Evolutionary conservation across 305 asterid species (phyloP).

Genomic region (Fraxinus platypoda): DNA sequence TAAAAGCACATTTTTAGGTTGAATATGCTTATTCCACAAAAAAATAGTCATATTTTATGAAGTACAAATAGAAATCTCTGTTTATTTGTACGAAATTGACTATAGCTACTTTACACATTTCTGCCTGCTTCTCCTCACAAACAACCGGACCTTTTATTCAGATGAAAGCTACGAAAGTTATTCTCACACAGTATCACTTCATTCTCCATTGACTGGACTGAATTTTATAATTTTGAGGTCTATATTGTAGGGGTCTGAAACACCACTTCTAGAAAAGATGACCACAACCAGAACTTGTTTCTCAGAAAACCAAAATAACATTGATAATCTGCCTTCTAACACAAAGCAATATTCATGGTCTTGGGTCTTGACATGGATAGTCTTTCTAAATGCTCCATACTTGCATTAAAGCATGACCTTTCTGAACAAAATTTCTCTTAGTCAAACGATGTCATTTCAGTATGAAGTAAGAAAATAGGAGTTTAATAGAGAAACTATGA

Average conservation of each 20-base stretch:
- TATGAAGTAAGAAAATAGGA: not conserved
- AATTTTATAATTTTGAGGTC: not conserved
- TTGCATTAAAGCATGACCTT: not conserved
- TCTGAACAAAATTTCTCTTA: conserved; percentile 1
- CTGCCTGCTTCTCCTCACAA: not conserved
- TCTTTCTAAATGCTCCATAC: conserved; percentile 2
- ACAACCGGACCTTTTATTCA: not conserved
- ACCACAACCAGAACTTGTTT: not conserved
- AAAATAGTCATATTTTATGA: not conserved
- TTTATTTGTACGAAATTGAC: not conserved
- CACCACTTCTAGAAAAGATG: not conserved
- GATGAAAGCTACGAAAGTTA: not conserved
- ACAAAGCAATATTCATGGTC: not conserved
- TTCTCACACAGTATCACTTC: not conserved
- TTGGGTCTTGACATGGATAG: not conserved
- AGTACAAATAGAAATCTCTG: not conserved
- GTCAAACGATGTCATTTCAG: not conserved
- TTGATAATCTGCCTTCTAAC: not conserved
- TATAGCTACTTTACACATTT: not conserved
- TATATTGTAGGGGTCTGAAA: not conserved
- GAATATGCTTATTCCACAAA: not conserved
- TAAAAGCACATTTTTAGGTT: not conserved
- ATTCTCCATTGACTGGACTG: not conserved
- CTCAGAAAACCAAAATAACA: not conserved
- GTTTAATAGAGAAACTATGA: not conserved